A percentile compares a stretch with the other conserved stretches of the same genome.
phyloP scores from a whole-genome alignment of 495 filamentous ascomycete genomes.

The Trichoderma gamsii region DNA sequence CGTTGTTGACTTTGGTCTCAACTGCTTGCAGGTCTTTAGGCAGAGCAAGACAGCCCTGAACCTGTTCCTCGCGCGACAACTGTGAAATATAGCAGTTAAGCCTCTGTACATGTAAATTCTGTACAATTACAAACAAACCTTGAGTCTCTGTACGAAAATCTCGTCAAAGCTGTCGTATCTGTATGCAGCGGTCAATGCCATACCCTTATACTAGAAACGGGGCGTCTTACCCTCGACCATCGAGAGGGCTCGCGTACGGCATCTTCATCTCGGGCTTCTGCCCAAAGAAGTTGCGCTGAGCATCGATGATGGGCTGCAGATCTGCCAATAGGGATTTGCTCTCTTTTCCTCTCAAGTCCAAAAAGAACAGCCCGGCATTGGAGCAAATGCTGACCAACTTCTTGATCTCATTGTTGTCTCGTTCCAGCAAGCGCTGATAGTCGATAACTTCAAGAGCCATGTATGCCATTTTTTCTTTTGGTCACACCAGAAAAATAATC shows the following conservation, averaged over 20 bases:
- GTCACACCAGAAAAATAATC: background rate
- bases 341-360: background rate
- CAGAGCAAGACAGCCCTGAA: background rate
- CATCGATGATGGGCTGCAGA: background rate
- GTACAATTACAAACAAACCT: background rate
- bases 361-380: slow-evolving; percentile 9
- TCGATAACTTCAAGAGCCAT: background rate
- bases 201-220: background rate
- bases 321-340: background rate
- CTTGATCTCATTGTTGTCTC: slow-evolving; percentile 3
- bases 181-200: background rate
- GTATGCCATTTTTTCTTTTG: background rate
- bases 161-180: slow-evolving; percentile 8
- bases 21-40: background rate
- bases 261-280: slow-evolving; percentile 4
- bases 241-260: background rate
- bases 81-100: background rate
- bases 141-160: background rate
- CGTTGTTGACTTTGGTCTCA: background rate
- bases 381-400: background rate
- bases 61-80: background rate
- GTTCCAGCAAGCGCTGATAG: slow-evolving; percentile 7
- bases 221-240: background rate
- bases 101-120: background rate
- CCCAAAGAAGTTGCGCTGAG: slow-evolving; percentile 5